Conservation (phyloP, 2,329 filamentous ascomycete genomes). For the Orbilia javanica region DNA sequence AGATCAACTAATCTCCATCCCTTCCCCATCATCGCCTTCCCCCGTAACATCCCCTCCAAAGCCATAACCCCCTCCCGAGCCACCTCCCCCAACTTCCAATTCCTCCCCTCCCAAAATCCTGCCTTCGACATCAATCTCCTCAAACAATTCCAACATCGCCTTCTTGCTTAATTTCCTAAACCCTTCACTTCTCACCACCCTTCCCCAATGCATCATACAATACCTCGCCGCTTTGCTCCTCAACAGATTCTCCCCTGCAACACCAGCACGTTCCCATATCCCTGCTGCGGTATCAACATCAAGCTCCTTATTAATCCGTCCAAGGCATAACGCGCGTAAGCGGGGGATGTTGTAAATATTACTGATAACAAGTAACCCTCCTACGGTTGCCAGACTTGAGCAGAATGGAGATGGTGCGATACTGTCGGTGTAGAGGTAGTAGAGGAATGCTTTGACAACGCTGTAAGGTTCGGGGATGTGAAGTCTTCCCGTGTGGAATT, state of each 20-base stretch:
- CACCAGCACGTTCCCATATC: constrained; percentile 92
- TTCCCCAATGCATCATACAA: constrained; percentile 93
- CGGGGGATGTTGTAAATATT: constrained; percentile 98
- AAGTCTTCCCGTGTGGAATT: constrained; percentile 97
- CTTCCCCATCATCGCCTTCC: constrained; percentile 38
- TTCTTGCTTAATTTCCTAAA: constrained; percentile 84
- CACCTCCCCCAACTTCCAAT: constrained; percentile 73
- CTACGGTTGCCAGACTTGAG: constrained; percentile 81
- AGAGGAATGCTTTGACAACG: constrained; percentile 92
- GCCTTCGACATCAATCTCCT: constrained; percentile 94
- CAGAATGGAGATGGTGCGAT: constrained; percentile 76
- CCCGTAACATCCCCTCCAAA: constrained; percentile 18
- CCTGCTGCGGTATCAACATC: constrained; percentile 95
- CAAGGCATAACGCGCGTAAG: constrained; percentile 88
- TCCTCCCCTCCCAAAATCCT: constrained; percentile 90
- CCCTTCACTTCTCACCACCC: constrained; percentile 87
- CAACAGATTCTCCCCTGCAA: constrained; percentile 93
- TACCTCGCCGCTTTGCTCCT: constrained; percentile 87
- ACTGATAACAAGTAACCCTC: constrained; percentile 94
- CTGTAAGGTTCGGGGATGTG: constrained; percentile 97
- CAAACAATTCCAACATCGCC: constrained; percentile 88
- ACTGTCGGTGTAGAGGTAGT: constrained; percentile 96
- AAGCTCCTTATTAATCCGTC: constrained; percentile 87
- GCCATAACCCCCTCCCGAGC: constrained; percentile 65
- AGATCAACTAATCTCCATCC: constrained; percentile 51